These are phyloP conservation scores for Aspergillus niger DNA, from an alignment of 2,329 filamentous ascomycete species.

Conservation along the genomic window DNA sequence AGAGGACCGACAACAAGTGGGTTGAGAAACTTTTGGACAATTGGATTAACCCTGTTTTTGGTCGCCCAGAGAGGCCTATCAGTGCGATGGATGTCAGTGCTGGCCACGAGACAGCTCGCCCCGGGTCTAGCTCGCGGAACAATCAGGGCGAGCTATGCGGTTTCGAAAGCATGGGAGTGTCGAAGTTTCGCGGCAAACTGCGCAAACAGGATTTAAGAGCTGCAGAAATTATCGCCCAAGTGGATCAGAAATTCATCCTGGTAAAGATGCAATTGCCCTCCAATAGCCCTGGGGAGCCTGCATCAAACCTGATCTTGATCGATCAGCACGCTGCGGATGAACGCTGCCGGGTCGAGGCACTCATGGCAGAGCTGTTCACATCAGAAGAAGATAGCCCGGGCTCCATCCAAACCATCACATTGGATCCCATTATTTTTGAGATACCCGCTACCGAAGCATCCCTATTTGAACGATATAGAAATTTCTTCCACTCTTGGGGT, in stretches of 20 bases:
- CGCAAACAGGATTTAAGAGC: conserved; percentile 62
- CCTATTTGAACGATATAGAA: conserved; percentile 57
- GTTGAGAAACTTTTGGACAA: conserved; percentile 60
- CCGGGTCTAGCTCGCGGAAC: conserved; percentile 17
- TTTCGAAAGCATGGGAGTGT: conserved; percentile 27
- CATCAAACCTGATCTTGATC: conserved; percentile 66
- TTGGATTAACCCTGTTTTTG: conserved; percentile 79
- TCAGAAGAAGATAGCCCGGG: not conserved
- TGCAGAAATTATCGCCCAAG: conserved; percentile 73
- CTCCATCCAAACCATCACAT: conserved; percentile 27
- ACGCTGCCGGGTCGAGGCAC: conserved; percentile 72
- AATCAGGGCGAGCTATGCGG: conserved; percentile 27
- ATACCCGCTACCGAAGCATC: conserved; percentile 61
- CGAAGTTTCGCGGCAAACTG: conserved; percentile 47
- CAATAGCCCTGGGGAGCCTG: not conserved
- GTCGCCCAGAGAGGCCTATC: conserved; percentile 49
- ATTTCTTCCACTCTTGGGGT: conserved; percentile 73
- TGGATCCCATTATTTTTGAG: conserved; percentile 62
- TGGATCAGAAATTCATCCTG: conserved; percentile 88
- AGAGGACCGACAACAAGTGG: conserved; percentile 50
- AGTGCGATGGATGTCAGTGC: conserved; percentile 34
- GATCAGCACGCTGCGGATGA: conserved; percentile 97
- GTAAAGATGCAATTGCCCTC: conserved; percentile 54
- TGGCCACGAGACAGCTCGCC: conserved; percentile 21
- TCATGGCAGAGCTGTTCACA: conserved; percentile 62